phyloP scores from a whole-genome alignment of 495 filamentous ascomycete species.

The Penicillium arizonense region DNA sequence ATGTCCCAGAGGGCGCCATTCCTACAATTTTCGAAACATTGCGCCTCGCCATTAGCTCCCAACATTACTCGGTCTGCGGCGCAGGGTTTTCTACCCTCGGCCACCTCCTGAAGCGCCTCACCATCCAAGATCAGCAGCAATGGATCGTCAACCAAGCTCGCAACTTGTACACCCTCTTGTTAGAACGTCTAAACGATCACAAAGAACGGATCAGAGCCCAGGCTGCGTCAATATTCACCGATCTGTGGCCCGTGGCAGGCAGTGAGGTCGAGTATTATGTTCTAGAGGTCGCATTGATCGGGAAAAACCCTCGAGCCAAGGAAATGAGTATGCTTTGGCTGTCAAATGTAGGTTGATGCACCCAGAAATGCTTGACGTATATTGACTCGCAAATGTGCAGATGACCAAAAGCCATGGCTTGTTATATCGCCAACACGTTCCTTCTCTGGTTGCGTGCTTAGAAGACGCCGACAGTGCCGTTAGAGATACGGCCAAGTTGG shows the following conservation, averaged over 20 bases:
- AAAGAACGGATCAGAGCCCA: slow-evolving; percentile 76
- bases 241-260: slow-evolving; percentile 62
- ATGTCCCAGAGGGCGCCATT: slow-evolving; percentile 74
- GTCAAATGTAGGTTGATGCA: slow-evolving; percentile 51
- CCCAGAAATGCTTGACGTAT: neutral
- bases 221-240: slow-evolving; percentile 69
- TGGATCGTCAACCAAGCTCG: slow-evolving; percentile 62
- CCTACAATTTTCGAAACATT: slow-evolving; percentile 71
- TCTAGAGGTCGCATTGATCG: slow-evolving; percentile 71
- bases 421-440: slow-evolving; percentile 78
- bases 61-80: slow-evolving; percentile 64
- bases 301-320: slow-evolving; percentile 79
- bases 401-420: slow-evolving; percentile 76
- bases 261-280: slow-evolving; percentile 77
- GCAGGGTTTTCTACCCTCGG: slow-evolving; percentile 81
- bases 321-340: slow-evolving; percentile 84
- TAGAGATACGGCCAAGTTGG: slow-evolving; percentile 75
- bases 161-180: slow-evolving; percentile 65
- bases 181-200: slow-evolving; percentile 85
- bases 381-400: slow-evolving; percentile 35
- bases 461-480: slow-evolving; percentile 88
- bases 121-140: slow-evolving; percentile 73
- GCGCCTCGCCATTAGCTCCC: slow-evolving; percentile 64
- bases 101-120: slow-evolving; percentile 79
- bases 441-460: slow-evolving; percentile 75